Evolutionary conservation across 2,329 filamentous ascomycete genomes (phyloP).

Genomic region (Cladobotryum protrusum): DNA sequence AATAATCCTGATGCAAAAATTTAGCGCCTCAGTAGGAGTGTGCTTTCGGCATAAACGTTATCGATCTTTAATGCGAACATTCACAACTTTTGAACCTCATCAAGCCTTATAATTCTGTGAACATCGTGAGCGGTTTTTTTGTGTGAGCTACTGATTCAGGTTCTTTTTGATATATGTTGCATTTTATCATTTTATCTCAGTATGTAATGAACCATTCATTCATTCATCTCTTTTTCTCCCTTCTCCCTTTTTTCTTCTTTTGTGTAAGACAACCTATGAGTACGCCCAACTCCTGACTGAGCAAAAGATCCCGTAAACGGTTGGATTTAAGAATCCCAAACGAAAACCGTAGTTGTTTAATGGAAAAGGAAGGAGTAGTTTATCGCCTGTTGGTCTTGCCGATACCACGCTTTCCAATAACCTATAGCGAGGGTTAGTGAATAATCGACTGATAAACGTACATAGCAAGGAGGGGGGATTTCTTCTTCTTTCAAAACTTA

Average conservation of each 20-base stretch:
- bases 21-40: not conserved
- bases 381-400: slow-evolving; percentile 77
- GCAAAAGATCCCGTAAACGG: slow-evolving; percentile 13
- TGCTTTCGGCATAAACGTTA: not conserved
- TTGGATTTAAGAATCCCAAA: not conserved
- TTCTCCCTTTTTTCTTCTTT: not conserved
- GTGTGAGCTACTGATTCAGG: no score
- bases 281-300: slow-evolving; percentile 28
- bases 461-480: slow-evolving; percentile 5
- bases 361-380: slow-evolving; percentile 14
- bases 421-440: slow-evolving; percentile 38
- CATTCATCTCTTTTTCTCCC: not conserved
- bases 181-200: slow-evolving; percentile 4
- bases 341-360: not conserved
- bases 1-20: slow-evolving; percentile 11
- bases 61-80: not conserved
- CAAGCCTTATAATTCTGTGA: not conserved
- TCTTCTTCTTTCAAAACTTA: slow-evolving; percentile 43
- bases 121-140: no score
- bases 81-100: not conserved
- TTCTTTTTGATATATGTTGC: slow-evolving; percentile 3
- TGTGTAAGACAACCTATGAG: slow-evolving; percentile 8
- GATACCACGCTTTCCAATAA: slow-evolving; percentile 86
- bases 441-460: not conserved
- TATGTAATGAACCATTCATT: slow-evolving; percentile 2